Base-by-base conservation (phyloP, 176 grass and related monocot genomes). In the Zoysia pacifica region DNA sequence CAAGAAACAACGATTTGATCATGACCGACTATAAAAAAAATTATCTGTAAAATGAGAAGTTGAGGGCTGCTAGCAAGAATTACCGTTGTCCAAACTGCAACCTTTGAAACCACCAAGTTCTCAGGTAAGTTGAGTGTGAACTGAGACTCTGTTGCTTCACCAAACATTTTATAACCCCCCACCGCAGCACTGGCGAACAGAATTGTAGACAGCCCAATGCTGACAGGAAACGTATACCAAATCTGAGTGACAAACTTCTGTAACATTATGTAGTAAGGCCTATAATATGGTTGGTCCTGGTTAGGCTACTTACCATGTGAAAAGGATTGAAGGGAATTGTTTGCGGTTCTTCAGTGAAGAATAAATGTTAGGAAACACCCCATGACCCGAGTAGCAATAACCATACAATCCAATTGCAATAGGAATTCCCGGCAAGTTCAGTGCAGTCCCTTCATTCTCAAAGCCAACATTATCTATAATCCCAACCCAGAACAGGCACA, bases 281-380 rank as follows among this genome's bases (percentile, higher is more conserved):
- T 35, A 6, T 54, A 46, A 49, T 55, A 48, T 11, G 20, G n/a
- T 5, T 28, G 45, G 20, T 36, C 44, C 56, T 48, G 63, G 6
- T n/a, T 46, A 72, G 12, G 64, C 2, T 58, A 78, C 77, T 93
- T 90, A 95, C 96, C 96, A 89, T 45, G 88, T 69, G 69, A 91
- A 80, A n/a, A 99, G 76, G 61, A 99, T 60, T 8, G 84, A 81
- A 18, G 92, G 84, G 28, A 90, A 95, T 7, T 98, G 90, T 45
- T 83, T 85, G 41, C 84, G 82, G n/a, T 94, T 93, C 84, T 91
- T 99, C 19, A 95, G 74, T 74, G 96, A 99, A 56, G 92, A 91
- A 74, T 95, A 99, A 56, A 99, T 99, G 82, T 99, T 99, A 36
- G 96, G 96, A 79, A 99, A 99, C 59, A 99, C 88, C 52, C 92